phyloP scores from a whole-genome alignment of 331 rosid species.

The Malus hybrid region DNA sequence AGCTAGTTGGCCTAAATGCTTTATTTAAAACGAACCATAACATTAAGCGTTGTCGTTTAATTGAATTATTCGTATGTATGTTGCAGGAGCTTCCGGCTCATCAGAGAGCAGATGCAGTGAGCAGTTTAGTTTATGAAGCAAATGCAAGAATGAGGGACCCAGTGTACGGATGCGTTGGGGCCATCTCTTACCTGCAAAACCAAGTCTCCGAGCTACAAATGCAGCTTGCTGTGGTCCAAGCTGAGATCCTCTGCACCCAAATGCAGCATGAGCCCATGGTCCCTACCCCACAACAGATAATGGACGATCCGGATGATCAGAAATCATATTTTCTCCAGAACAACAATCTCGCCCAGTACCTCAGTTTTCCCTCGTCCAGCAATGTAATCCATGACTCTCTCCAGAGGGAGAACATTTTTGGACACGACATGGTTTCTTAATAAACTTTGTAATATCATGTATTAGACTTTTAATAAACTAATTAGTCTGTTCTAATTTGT shows the following conservation, averaged over 20 bases:
- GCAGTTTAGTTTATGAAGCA: slow-evolving; percentile 90
- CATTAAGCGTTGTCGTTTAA: background rate
- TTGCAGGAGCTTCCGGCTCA: slow-evolving; percentile 65
- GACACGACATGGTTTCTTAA: slow-evolving; percentile 76
- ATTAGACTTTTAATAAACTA: background rate
- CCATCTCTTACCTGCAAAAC: slow-evolving; percentile 71
- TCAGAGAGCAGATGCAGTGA: slow-evolving; percentile 84
- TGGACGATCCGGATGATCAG: slow-evolving; percentile 14
- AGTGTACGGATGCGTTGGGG: slow-evolving; percentile 92
- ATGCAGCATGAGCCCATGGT: slow-evolving; percentile 60
- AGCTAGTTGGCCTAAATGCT: background rate
- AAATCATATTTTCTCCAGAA: slow-evolving; percentile 33
- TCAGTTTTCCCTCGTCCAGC: slow-evolving; percentile 42
- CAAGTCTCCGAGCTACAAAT: slow-evolving; percentile 84
- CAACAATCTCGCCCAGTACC: slow-evolving; percentile 32
- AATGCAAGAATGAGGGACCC: slow-evolving; percentile 89
- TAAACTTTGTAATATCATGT: slow-evolving; percentile 4
- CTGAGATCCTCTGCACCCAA: slow-evolving; percentile 79
- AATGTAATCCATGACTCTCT: slow-evolving; percentile 60
- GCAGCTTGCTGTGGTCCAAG: slow-evolving; percentile 93
- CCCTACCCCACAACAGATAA: slow-evolving; percentile 4
- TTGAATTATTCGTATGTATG: background rate
- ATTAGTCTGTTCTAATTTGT: background rate
- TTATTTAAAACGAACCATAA: background rate
- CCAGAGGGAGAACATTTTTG: slow-evolving; percentile 48